Evolutionary conservation across 306 rosid species (phyloP), one percentile per base, ranked within the genome.

Genomic region (Begonia peltatifolia): DNA sequence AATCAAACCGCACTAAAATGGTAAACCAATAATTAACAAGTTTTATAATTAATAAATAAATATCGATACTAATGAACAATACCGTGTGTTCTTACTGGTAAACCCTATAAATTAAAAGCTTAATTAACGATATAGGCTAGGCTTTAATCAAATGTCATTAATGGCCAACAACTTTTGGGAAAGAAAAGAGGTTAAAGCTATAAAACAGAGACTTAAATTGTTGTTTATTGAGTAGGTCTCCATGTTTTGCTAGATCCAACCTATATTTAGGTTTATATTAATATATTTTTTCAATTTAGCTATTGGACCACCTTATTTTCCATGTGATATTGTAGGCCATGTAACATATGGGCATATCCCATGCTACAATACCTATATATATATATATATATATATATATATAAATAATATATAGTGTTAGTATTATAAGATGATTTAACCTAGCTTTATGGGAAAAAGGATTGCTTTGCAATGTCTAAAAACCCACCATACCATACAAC

Each of bases 401-500:
- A 30, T 30, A 17, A 17, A 17, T 17, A 17, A 30, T 30, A 30
- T 30, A 30, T 30, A 30, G 38, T 30, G 6, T 30, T 4, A 4
- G 0, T 30, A 30, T 30, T 30, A 7, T 30, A 30, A 30, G 8
- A 30, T 30, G 3, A 2, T 30, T 6, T 51, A 58, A 60, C 52
- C 38, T 30, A 30, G 38, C 6, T 30, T 30, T 30, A 5, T 7
- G 38, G 38, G 38, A 30, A 30, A 30, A 30, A 30, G 38, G 38
- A 30, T 30, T 30, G 8, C 38, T 30, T 30, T 30, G 8, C 38
- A 30, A 52, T 48, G 56, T 15, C 59, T 61, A 53, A 68, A 76
- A 73, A 71, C 79, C 83, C 77, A 71, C 83, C 77, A 71, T 54
- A 42, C 30, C 66, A 54, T 76, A 64, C 74, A 68, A 74, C 66